Conservation (phyloP, 345 rosid species). For the Brassica cretica region DNA sequence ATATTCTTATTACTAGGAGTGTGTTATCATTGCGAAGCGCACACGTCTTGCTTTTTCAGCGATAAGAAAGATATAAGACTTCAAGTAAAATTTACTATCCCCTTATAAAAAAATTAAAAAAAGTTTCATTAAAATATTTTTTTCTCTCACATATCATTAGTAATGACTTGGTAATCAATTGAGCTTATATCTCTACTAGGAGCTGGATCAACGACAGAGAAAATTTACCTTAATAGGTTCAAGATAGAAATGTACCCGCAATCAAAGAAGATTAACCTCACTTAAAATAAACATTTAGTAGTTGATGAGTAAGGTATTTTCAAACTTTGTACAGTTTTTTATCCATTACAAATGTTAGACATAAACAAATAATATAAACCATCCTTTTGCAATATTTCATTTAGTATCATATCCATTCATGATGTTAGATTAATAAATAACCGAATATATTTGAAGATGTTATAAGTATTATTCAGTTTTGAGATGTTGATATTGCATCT, state of each 20-base stretch:
- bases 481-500: constrained; percentile 9
- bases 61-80: background rate
- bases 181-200: background rate
- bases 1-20: background rate
- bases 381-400: background rate
- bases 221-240: background rate
- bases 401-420: background rate
- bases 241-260: background rate
- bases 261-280: background rate
- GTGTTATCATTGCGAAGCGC: background rate
- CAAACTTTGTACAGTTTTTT: background rate
- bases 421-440: constrained; percentile 3
- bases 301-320: background rate
- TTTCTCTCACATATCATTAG: background rate
- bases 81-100: background rate
- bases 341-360: background rate
- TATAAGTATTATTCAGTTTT: background rate
- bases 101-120: too few relatives aligned
- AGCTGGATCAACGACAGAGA: background rate
- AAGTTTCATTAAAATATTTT: background rate
- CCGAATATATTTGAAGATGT: background rate
- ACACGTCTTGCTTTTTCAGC: background rate
- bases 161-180: background rate
- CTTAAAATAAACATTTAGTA: background rate
- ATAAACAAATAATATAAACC: background rate